Evolutionary conservation across 495 filamentous ascomycete genomes (phyloP), one percentile per base, ranked within the genome.

Genomic region (Tetracladium setigerum): DNA sequence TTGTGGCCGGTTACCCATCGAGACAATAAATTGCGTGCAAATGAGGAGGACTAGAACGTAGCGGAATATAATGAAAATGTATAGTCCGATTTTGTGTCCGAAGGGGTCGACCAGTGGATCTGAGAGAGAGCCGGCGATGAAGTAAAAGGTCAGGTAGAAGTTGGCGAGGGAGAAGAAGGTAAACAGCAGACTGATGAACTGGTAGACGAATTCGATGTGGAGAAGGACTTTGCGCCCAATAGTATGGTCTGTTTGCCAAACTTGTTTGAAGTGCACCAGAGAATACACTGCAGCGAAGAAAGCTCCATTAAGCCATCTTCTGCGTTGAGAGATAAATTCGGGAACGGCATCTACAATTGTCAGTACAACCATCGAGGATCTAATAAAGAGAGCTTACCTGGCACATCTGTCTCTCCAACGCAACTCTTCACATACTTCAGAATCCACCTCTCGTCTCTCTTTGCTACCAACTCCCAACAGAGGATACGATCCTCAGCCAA

Each of bases 281-380:
- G 92, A 97, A 69, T 96, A 99, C 35, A 95, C 90, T 45, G 94
- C 92, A 1, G 94, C 94, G 64, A 99, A 99, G 73, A 97, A 96
- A 45, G 94, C 94, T 56, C 94, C 94, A 65, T 99, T 99, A 18
- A 99, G 79, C 94, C 92, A 99, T 56, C 94, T 78, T 50, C 94
- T 77, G 45, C 94, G 82, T 61, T 99, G 94, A 0, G 89, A 95
- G 53, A 99, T 89, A 52, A 97, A 97, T 58, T 99, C 94, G 11
- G 94, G 84, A 5, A 89, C 83, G 1, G 82, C 56, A 61, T 88
- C 85, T 78, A 31, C 1, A 30, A 30, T 14, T 17, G n/a, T 64
- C 38, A 62, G 54, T 43, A 41, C n/a, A 35, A 33, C 18, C 14
- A 38, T 10, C n/a, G 27, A 30, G 11, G 27, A 22, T 24, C 14